These are phyloP conservation scores for Russula griseocarnosa DNA, from an alignment of 768 basidiomycete species.

Conservation along the genomic window DNA sequence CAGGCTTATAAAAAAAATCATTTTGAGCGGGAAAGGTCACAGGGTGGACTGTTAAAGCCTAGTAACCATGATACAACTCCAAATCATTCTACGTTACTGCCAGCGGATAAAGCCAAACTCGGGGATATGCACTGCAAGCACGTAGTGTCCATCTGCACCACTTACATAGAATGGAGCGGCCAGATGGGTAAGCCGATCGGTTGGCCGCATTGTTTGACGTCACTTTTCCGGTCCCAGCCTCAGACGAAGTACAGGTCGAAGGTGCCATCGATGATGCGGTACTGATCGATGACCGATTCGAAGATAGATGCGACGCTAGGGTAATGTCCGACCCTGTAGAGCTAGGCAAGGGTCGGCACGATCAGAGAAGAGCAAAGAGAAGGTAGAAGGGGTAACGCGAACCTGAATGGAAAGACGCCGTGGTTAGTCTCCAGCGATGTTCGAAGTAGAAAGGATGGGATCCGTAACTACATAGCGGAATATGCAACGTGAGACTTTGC, in stretches of 20 bases:
- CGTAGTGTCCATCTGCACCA: constrained; percentile 52
- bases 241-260: constrained; percentile 76
- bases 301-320: constrained; percentile 53
- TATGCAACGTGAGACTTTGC: not conserved
- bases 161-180: constrained; percentile 72
- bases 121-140: constrained; percentile 66
- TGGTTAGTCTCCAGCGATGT: constrained; percentile 63
- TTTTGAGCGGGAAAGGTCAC: constrained; percentile 51
- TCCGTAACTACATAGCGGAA: constrained; percentile 49
- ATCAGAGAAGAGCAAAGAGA: not conserved
- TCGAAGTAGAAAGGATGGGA: constrained; percentile 69
- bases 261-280: constrained; percentile 68
- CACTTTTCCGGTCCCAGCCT: constrained; percentile 45
- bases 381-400: constrained; percentile 16
- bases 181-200: constrained; percentile 63
- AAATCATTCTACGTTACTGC: constrained; percentile 77
- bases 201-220: constrained; percentile 65
- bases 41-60: constrained; percentile 43
- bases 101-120: not conserved
- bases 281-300: constrained; percentile 61
- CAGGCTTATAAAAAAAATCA: constrained; percentile 49
- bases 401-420: constrained; percentile 74
- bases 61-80: constrained; percentile 63
- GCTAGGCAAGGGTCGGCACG: constrained; percentile 34
- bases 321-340: constrained; percentile 70